phyloP scores from a whole-genome alignment of 164 flowering plant species.

The Macadamia tetraphylla region DNA sequence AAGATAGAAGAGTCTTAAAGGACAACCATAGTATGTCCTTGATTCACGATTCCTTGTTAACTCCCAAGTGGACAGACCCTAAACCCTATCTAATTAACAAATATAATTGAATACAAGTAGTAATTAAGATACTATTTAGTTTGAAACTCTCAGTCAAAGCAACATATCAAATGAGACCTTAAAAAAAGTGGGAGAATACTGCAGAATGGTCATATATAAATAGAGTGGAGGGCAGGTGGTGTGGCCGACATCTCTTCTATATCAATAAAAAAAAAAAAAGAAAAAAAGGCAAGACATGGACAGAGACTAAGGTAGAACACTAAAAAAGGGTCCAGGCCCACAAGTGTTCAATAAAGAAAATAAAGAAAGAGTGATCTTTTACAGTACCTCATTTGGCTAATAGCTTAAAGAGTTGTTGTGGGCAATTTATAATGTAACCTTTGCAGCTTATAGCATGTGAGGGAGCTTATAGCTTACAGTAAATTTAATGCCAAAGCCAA shows the following conservation, averaged over 20 bases:
- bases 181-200: background rate
- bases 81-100: background rate
- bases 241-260: constrained; percentile 27
- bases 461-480: constrained; percentile 9
- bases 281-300: constrained; percentile 17
- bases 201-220: background rate
- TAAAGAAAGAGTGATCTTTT: constrained; percentile 10
- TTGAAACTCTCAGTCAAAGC: constrained; percentile 6
- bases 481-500: background rate
- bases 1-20: background rate
- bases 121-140: background rate
- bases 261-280: background rate
- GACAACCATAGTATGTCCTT: constrained; percentile 5
- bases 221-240: constrained; percentile 16
- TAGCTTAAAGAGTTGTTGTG: constrained; percentile 4
- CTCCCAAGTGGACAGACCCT: constrained; percentile 11
- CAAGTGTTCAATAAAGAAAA: background rate
- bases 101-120: background rate
- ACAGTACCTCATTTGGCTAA: constrained; percentile 23
- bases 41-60: constrained; percentile 16
- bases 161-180: constrained; percentile 6
- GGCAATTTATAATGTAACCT: background rate
- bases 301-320: constrained; percentile 18
- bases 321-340: constrained; percentile 8
- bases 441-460: constrained; percentile 24